phyloP scores from a whole-genome alignment of 2,329 filamentous ascomycete genomes.

The Ophiostoma ips region DNA sequence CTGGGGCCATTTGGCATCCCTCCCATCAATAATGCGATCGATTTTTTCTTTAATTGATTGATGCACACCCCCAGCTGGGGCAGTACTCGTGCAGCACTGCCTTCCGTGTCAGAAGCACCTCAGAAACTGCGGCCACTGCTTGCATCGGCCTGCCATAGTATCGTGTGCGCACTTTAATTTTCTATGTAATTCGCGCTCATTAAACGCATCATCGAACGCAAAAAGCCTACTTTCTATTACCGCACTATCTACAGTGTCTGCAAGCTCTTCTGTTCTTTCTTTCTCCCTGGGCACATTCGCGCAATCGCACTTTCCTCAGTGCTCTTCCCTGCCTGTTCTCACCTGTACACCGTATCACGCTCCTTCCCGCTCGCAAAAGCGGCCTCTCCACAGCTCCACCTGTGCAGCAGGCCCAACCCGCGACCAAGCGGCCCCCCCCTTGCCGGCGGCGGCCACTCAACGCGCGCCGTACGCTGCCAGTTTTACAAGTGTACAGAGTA shows the following conservation, averaged over 20 bases:
- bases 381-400: neutral
- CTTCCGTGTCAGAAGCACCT: neutral
- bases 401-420: neutral
- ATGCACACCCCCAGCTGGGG: no score
- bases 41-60: neutral
- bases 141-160: neutral
- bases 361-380: neutral
- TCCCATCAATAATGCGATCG: neutral
- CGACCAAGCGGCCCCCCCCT: slow-evolving; percentile 4
- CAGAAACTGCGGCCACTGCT: neutral
- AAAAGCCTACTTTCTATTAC: no score
- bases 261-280: neutral
- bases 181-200: no score
- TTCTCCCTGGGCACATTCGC: neutral
- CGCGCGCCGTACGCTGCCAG: neutral
- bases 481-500: neutral
- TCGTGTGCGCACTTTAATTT: neutral
- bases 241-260: no score
- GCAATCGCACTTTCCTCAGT: neutral
- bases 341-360: no score
- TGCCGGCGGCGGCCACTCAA: neutral
- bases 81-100: no score
- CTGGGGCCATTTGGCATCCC: neutral
- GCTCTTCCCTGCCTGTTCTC: no score
- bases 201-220: no score